Conservation (phyloP, 2,329 filamentous ascomycete species). For the Huntiella omanensis region DNA sequence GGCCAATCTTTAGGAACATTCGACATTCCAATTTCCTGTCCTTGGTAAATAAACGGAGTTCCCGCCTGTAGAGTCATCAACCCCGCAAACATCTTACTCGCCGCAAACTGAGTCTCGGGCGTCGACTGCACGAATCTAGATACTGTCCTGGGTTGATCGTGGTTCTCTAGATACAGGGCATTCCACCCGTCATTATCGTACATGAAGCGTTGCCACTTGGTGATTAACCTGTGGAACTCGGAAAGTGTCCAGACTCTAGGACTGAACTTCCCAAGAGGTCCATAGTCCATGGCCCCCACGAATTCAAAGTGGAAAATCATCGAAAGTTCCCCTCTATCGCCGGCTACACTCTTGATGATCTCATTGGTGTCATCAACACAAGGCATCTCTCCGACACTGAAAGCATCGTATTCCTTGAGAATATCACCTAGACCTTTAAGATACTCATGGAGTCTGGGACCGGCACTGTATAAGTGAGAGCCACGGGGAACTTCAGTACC, state of each 20-base stretch:
- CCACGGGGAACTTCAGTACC: slow-evolving; percentile 16
- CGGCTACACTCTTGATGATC: slow-evolving; percentile 30
- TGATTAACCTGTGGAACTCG: slow-evolving; percentile 32
- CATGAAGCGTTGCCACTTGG: slow-evolving; percentile 42
- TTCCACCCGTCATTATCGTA: slow-evolving; percentile 43
- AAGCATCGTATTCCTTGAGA: slow-evolving; percentile 27
- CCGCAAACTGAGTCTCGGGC: slow-evolving; percentile 27
- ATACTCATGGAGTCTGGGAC: slow-evolving; percentile 28
- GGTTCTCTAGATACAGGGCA: slow-evolving; percentile 46
- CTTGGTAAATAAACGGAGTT: slow-evolving; percentile 50
- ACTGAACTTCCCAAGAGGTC: slow-evolving; percentile 25
- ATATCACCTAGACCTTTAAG: slow-evolving; percentile 26
- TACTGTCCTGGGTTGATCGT: slow-evolving; percentile 43
- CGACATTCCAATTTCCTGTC: slow-evolving; percentile 49
- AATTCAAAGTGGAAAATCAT: slow-evolving; percentile 61
- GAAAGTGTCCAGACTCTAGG: slow-evolving; percentile 26
- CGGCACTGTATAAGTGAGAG: slow-evolving; percentile 33
- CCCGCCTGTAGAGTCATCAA: slow-evolving; percentile 39
- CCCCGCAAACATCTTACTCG: slow-evolving; percentile 41
- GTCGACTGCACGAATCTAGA: slow-evolving; percentile 33
- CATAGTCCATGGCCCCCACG: slow-evolving; percentile 29
- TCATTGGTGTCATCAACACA: slow-evolving; percentile 24
- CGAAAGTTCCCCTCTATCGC: slow-evolving; percentile 39
- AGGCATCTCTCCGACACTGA: slow-evolving; percentile 34
- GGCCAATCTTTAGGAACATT: slow-evolving; percentile 43